phyloP scores from a whole-genome alignment of 257 asterid species.

The Solanum sitiens region DNA sequence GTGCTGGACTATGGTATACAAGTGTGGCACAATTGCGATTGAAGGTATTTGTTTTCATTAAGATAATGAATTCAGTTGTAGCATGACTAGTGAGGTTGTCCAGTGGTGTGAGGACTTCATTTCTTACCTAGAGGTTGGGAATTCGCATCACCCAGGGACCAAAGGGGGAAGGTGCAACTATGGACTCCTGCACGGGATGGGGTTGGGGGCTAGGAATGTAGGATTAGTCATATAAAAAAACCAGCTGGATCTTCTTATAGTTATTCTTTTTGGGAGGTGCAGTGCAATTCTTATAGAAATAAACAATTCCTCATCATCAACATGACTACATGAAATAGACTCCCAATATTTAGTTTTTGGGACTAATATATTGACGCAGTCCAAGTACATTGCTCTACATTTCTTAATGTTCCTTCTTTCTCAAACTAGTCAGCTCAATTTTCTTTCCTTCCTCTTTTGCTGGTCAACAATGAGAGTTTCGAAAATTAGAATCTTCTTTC shows the following conservation, averaged over 20 bases:
- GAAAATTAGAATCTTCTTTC: neutral
- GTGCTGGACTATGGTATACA: constrained; percentile 92
- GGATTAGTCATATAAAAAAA: neutral
- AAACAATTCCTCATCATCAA: neutral
- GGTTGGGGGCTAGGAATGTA: neutral
- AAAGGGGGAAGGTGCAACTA: neutral
- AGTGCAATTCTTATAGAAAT: neutral
- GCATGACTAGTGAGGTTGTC: neutral
- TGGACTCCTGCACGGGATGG: neutral
- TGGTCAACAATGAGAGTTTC: neutral
- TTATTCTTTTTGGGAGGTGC: neutral
- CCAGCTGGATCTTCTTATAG: neutral
- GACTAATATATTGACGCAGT: neutral
- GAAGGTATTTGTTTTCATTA: constrained; percentile 46
- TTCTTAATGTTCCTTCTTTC: neutral
- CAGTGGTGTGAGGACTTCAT: neutral
- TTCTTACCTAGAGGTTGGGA: neutral
- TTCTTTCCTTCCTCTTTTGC: neutral
- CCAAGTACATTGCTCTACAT: neutral
- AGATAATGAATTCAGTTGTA: neutral
- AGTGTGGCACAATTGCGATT: constrained; percentile 53
- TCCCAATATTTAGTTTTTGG: neutral
- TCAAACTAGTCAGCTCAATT: neutral
- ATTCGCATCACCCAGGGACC: neutral
- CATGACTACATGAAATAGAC: neutral